phyloP scores from a whole-genome alignment of 1,139 yeast species.

The Nakaseomyces bracarensis region DNA sequence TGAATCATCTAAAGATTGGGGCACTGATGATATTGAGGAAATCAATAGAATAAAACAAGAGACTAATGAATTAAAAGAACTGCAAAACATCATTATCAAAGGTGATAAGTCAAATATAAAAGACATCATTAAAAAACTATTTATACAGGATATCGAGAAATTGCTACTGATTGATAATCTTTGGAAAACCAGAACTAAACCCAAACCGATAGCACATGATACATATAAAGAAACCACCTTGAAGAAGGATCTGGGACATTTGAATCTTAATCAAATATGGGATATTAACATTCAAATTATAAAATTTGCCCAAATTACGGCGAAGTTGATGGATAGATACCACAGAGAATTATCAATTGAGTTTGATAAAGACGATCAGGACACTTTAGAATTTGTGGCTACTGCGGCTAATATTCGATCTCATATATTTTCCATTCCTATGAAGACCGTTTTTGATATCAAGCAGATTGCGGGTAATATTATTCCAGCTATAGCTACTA shows the following conservation, averaged over 20 bases:
- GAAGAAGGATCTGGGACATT: conserved; percentile 10
- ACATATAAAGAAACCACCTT: conserved; percentile 9
- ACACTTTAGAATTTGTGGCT: conserved; percentile 78
- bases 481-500: conserved; percentile 97
- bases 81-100: conserved; percentile 44
- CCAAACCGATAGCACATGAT: conserved; percentile 45
- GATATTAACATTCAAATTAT: conserved; percentile 52
- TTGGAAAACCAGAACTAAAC: conserved; percentile 67
- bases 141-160: conserved; percentile 64
- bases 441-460: conserved; percentile 74
- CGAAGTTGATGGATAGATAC: conserved; percentile 45
- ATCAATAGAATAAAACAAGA: conserved; percentile 62
- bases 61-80: conserved; percentile 62
- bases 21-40: conserved; percentile 59
- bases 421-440: conserved; percentile 58
- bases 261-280: conserved; percentile 40
- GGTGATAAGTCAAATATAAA: conserved; percentile 22
- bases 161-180: conserved; percentile 62
- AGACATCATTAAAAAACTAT: conserved; percentile 48
- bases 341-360: conserved; percentile 37
- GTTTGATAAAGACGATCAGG: conserved; percentile 93
- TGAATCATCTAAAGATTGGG: conserved; percentile 34
- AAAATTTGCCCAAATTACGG: conserved; percentile 47
- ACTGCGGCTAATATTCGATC: conserved; percentile 84
- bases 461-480: conserved; percentile 96